Percentiles rank a stretch among this genome's conserved stretches.
Conservation (phyloP, 2,329 filamentous ascomycete species). For the Colletotrichum sp. region DNA sequence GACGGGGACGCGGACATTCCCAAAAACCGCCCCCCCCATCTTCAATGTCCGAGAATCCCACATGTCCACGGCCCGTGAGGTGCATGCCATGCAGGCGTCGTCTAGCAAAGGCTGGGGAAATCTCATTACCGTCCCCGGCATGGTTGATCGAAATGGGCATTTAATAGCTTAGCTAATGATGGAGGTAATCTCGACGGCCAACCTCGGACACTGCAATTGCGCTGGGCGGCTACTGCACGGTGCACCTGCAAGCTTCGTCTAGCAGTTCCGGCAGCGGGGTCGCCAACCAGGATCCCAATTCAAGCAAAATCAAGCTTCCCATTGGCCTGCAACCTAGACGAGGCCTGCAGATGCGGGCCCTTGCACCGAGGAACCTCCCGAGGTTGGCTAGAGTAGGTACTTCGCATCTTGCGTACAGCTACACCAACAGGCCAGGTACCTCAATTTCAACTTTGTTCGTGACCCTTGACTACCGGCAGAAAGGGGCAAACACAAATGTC, state of each 20-base stretch:
- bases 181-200: background rate
- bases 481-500: slow-evolving; percentile 21
- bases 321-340: slow-evolving; percentile 16
- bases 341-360: slow-evolving; percentile 16
- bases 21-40: background rate
- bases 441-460: slow-evolving; percentile 8
- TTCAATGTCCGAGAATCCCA: background rate
- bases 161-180: background rate
- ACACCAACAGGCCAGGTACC: background rate
- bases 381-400: background rate
- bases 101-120: background rate
- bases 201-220: background rate
- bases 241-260: slow-evolving; percentile 16
- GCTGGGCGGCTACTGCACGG: background rate
- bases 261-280: background rate
- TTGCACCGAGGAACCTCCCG: slow-evolving; percentile 6
- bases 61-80: background rate
- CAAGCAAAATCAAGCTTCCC: slow-evolving; percentile 14
- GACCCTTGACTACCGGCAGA: slow-evolving; percentile 21
- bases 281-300: background rate
- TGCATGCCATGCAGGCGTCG: background rate
- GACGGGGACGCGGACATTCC: background rate
- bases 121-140: background rate
- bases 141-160: background rate
- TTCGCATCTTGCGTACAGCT: background rate